phyloP scores from a whole-genome alignment of 2,329 filamentous ascomycete species.

The Pseudovirgaria hyperparasitica region DNA sequence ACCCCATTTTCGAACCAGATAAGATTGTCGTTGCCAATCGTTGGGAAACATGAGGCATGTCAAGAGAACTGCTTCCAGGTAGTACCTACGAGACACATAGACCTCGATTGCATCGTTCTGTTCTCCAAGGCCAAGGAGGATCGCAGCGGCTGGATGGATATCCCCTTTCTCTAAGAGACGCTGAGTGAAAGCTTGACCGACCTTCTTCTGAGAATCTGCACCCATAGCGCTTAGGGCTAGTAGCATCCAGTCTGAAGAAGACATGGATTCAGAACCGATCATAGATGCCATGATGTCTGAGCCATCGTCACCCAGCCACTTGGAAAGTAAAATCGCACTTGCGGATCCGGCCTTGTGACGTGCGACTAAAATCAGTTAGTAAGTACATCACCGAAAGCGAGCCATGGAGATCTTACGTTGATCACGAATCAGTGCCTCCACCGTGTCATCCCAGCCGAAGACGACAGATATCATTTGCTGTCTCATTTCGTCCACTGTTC shows the following conservation, averaged over 20 bases:
- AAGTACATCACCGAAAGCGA: conserved; percentile 5
- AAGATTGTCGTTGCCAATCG: conserved; percentile 85
- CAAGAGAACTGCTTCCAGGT: conserved; percentile 84
- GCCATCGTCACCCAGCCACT: conserved; percentile 83
- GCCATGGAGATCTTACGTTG: conserved; percentile 42
- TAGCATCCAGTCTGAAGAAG: conserved; percentile 93
- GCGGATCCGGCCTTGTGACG: conserved; percentile 62
- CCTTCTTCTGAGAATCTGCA: conserved; percentile 64
- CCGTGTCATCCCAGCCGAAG: conserved; percentile 87
- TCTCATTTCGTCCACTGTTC: conserved; percentile 58
- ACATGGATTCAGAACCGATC: conserved; percentile 68
- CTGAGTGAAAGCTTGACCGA: conserved; percentile 83
- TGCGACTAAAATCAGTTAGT: conserved; percentile 37
- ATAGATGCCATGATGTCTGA: conserved; percentile 69
- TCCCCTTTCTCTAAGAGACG: conserved; percentile 81
- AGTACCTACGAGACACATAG: conserved; percentile 81
- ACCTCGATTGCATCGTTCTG: conserved; percentile 91
- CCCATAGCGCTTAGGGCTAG: conserved; percentile 83
- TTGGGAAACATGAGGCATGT: conserved; percentile 69
- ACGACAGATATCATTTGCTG: conserved; percentile 86
- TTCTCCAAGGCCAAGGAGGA: conserved; percentile 85
- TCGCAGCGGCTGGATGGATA: conserved; percentile 80
- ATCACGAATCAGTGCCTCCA: conserved; percentile 68
- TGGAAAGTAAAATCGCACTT: conserved; percentile 69
- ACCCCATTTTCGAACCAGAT: conserved; percentile 87